Base-by-base conservation (phyloP, 306 rosid species). In the Ziziphus jujuba region DNA sequence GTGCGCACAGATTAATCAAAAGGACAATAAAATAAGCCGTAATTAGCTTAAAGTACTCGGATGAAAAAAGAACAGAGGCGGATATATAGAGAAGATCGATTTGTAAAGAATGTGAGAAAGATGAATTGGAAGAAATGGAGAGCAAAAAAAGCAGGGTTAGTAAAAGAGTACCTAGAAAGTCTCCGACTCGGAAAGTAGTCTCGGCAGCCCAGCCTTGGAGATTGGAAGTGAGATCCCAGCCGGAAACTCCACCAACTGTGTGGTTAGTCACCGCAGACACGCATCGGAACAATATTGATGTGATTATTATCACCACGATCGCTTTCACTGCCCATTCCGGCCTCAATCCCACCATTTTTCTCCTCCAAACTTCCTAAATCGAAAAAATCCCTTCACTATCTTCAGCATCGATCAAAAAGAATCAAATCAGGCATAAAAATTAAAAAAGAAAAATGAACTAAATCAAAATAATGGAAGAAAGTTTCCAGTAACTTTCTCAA, bases 191-290 rank as follows among this genome's bases (percentile, higher is more conserved):
- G 50, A 91, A 84, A 34, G 76, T 74, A 38, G 63, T 64, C 3
- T 71, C 10, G 23, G 91, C 58, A 36, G 87, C 69, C 97, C 96
- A 91, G 55, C 67, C 53, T 28, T 72, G 82, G 52, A 91, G 63
- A 63, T 88, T 67, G 0, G 92, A 77, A 28, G 49, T 8, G 48
- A 91, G 87, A 68, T 91, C 97, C 97, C 96, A 88, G 24, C 95
- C 97, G 17, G 86, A 67, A 71, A 63, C 48, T 24, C 89, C 97
- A 9, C 96, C 97, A 24, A 91, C 92, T 50, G 92, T 45, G 75
- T 48, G 75, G 59, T 88, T 88, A 45, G 63, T 66, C 4, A 52
- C 65, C 5, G 77, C 89, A 34, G 71, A 71, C 73, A 77, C 87
- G 73, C 87, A 79, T 52, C 83, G 87, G 73, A 88, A 75, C 31